Evolutionary conservation across 2,329 filamentous ascomycete species (phyloP).

Genomic region (Fusarium fujikuroi): DNA sequence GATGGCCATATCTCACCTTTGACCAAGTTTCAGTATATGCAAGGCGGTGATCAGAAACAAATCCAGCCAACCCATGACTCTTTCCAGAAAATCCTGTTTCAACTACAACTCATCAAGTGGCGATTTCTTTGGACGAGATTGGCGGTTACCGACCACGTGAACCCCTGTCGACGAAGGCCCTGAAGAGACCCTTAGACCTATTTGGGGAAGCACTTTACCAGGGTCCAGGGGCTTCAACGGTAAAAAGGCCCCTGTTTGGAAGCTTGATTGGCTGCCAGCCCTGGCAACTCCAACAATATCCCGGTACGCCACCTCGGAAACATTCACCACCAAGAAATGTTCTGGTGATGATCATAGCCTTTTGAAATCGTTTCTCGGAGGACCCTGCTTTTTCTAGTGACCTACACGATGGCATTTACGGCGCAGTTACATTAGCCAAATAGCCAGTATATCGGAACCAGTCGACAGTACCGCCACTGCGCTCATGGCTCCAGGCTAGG

Average conservation of each 20-base stretch:
- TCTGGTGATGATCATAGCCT: constrained; percentile 36
- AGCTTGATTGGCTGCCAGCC: constrained; percentile 37
- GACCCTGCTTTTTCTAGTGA: constrained; percentile 36
- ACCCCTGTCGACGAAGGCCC: constrained; percentile 23
- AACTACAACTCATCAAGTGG: constrained; percentile 25
- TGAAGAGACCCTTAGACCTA: constrained; percentile 27
- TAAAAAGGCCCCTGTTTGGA: constrained; percentile 8
- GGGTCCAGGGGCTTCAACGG: constrained; percentile 21
- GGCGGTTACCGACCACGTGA: constrained; percentile 30
- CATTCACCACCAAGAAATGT: constrained; percentile 24
- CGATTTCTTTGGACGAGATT: constrained; percentile 38
- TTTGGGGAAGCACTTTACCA: constrained; percentile 11
- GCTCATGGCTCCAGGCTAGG: constrained; percentile 10
- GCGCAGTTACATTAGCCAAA: constrained; percentile 3
- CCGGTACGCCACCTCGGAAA: constrained; percentile 23
- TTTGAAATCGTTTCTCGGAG: constrained; percentile 32
- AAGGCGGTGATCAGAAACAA: constrained; percentile 33
- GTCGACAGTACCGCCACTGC: constrained; percentile 4
- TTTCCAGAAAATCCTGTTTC: constrained; percentile 41
- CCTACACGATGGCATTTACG: constrained; percentile 6
- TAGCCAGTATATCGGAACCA: constrained; percentile 13
- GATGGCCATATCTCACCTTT: neutral
- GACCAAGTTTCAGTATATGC: constrained; percentile 40
- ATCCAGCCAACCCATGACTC: constrained; percentile 20
- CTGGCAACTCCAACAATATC: constrained; percentile 18